A percentile compares a stretch with the other conserved stretches of the same genome.
phyloP scores from a whole-genome alignment of 2,329 filamentous ascomycete species.

The Verticillium tricorpus region DNA sequence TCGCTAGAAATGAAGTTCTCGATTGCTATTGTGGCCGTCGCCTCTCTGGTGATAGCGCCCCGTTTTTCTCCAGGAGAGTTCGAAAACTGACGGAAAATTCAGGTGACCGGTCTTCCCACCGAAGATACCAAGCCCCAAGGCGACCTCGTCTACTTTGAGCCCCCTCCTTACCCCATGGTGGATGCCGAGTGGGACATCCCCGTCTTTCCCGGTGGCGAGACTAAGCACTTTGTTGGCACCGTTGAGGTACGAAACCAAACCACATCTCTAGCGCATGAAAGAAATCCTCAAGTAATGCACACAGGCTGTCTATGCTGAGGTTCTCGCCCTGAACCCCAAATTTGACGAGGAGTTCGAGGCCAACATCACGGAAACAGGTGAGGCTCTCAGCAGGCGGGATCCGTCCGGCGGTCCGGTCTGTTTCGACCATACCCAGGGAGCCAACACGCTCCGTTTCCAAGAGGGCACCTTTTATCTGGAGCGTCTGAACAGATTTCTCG shows the following conservation, averaged over 20 bases:
- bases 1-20: not conserved
- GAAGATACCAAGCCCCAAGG: not conserved
- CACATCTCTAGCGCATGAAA: not conserved
- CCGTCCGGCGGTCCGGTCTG: not conserved
- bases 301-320: not conserved
- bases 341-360: not conserved
- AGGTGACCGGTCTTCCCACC: not conserved
- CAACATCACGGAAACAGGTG: not conserved
- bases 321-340: not conserved
- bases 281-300: not conserved
- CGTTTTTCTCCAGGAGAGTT: too few relatives aligned
- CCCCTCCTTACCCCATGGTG: not conserved
- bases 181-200: slow-evolving; percentile 1
- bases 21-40: not conserved
- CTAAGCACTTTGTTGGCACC: slow-evolving; percentile 13
- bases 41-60: not conserved
- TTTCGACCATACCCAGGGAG: not conserved
- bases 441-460: not conserved
- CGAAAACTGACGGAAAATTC: not conserved
- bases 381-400: slow-evolving; percentile 1
- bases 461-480: slow-evolving; percentile 6
- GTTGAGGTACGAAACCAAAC: slow-evolving; percentile 12
- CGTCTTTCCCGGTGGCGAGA: slow-evolving; percentile 1
- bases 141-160: not conserved
- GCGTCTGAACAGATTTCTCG: not conserved